These are phyloP conservation scores for Trichoderma erinaceum DNA, from an alignment of 495 filamentous ascomycete species.

Conservation along the genomic window DNA sequence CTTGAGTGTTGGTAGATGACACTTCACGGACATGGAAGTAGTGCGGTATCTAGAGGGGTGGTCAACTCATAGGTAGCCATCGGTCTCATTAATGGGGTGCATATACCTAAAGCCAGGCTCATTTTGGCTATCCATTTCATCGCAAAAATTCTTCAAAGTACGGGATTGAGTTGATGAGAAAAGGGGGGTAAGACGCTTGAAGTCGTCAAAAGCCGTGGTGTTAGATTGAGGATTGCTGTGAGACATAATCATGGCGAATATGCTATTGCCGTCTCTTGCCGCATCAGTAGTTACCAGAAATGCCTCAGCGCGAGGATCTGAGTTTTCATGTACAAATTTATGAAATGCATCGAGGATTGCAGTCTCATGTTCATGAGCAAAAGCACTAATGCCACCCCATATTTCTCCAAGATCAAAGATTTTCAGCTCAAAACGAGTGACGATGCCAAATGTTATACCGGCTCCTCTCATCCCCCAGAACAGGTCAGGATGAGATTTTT, in stretches of 20 bases:
- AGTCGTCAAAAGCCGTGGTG: not conserved
- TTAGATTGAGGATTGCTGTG: not conserved
- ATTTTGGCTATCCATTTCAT: not conserved
- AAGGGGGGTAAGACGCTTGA: not conserved
- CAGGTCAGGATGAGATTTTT: conserved; percentile 28
- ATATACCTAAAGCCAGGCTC: not conserved
- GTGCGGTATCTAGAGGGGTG: not conserved
- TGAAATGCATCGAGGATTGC: not conserved
- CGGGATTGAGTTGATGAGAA: not conserved
- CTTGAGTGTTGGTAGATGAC: not conserved
- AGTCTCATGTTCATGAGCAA: not conserved
- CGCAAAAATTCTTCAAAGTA: not conserved
- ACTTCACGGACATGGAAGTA: not conserved
- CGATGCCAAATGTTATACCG: conserved; percentile 41
- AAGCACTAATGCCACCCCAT: not conserved
- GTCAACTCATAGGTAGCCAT: not conserved
- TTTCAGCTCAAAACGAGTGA: conserved; percentile 39
- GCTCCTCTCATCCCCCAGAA: conserved; percentile 35
- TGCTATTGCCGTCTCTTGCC: not conserved
- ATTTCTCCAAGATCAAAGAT: conserved; percentile 26
- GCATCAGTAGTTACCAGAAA: not conserved
- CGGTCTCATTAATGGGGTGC: not conserved
- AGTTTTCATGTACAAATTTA: not conserved
- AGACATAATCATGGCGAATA: not conserved
- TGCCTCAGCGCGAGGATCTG: not conserved